Percentiles rank a stretch among this genome's conserved stretches.
Evolutionary conservation across 192 early-diverging fungal genomes (phyloP).

Genomic region (Gonapodya prolifera): DNA sequence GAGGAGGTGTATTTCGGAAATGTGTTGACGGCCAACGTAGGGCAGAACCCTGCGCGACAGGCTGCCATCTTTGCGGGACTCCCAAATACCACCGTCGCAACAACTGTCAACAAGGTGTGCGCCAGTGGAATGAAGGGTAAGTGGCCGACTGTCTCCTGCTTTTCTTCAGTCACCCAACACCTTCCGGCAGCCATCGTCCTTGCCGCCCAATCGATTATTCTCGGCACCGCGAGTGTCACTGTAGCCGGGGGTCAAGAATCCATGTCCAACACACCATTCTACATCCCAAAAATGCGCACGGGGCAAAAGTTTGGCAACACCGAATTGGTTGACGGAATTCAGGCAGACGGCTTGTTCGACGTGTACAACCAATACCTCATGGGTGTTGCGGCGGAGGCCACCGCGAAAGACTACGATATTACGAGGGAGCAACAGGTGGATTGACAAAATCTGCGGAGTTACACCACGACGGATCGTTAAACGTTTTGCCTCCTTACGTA

Average conservation of each 20-base stretch:
- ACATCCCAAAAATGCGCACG: conserved; percentile 62
- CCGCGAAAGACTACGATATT: conserved; percentile 63
- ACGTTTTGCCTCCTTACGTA: conserved; percentile 14
- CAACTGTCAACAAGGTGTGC: conserved; percentile 76
- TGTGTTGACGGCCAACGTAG: conserved; percentile 65
- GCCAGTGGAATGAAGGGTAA: conserved; percentile 61
- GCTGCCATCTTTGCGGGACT: conserved; percentile 64
- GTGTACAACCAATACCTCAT: conserved; percentile 59
- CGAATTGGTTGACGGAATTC: conserved; percentile 60
- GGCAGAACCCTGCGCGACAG: conserved; percentile 77
- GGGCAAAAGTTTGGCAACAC: conserved; percentile 64
- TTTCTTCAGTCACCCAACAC: too few species aligned
- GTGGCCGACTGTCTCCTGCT: neutral
- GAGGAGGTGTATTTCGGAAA: conserved; percentile 69
- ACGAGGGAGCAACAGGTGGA: conserved; percentile 49
- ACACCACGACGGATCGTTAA: neutral
- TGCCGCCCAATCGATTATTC: conserved; percentile 59
- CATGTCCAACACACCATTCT: conserved; percentile 75
- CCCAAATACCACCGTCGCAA: conserved; percentile 43
- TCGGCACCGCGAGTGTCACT: conserved; percentile 52
- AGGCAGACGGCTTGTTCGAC: conserved; percentile 63
- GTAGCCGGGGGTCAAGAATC: conserved; percentile 69
- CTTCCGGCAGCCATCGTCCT: conserved; percentile 48
- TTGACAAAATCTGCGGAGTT: neutral
- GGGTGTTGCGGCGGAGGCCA: conserved; percentile 71